Evolutionary conservation across 768 basidiomycete genomes (phyloP).

Genomic region (Lactarius quietus): DNA sequence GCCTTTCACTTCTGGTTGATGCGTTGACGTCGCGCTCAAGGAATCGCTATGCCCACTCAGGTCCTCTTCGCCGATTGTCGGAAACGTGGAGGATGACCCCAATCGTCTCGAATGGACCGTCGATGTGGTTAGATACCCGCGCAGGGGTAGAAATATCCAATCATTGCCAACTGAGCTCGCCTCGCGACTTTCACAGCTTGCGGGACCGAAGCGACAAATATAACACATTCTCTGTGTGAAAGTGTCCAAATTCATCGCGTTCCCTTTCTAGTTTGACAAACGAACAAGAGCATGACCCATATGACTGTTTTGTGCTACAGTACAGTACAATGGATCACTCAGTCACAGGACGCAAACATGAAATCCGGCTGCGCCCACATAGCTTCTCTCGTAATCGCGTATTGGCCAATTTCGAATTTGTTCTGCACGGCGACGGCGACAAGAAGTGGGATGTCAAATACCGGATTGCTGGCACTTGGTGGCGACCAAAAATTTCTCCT

Average conservation of each 20-base stretch:
- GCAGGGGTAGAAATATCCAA: background rate
- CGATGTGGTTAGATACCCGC: too few species aligned
- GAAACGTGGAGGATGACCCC: background rate
- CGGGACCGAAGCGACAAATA: too few species aligned
- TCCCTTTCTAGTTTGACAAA: too few species aligned
- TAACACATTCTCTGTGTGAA: too few species aligned
- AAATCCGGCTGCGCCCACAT: too few species aligned
- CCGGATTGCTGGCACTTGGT: background rate
- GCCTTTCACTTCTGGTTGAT: too few species aligned
- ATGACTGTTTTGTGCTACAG: background rate
- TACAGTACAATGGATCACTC: background rate
- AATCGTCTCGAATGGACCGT: too few species aligned
- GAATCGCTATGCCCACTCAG: background rate
- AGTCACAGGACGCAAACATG: too few species aligned
- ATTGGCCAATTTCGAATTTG: background rate
- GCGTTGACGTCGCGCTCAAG: background rate
- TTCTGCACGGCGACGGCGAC: background rate
- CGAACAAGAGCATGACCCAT: background rate
- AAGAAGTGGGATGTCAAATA: too few species aligned
- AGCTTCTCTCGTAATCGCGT: background rate
- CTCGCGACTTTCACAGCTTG: background rate
- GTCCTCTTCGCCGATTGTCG: background rate
- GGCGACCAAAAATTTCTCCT: background rate
- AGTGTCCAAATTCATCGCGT: too few species aligned
- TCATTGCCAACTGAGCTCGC: background rate